A percentile compares a stretch with the other conserved stretches of the same genome.
phyloP scores from a whole-genome alignment of 495 filamentous ascomycete species.

The Darksidea phi region DNA sequence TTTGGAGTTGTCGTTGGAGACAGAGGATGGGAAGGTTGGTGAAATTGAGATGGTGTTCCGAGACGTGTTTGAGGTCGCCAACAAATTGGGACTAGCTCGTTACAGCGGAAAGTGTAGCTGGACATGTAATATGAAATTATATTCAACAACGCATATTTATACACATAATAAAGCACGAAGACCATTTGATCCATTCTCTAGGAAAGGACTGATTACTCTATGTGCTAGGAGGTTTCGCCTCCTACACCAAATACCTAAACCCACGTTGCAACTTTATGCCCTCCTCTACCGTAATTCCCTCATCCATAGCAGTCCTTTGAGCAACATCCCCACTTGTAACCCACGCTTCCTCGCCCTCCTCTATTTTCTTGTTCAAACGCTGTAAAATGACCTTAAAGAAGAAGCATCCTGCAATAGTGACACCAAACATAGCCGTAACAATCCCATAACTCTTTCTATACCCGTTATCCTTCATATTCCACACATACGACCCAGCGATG shows the following conservation, averaged over 20 bases:
- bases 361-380: slow-evolving; percentile 17
- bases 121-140: no score
- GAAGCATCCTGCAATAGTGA: slow-evolving; percentile 19
- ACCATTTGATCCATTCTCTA: no score
- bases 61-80: no score
- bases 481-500: slow-evolving; percentile 20
- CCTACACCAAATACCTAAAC: slow-evolving; percentile 25
- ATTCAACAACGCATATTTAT: no score
- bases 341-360: slow-evolving; percentile 24
- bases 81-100: no score
- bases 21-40: no score
- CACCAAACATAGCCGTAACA: slow-evolving; percentile 22
- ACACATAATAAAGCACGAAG: no score
- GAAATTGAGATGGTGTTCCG: no score
- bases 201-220: no score
- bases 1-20: no score
- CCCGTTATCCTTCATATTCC: slow-evolving; percentile 16
- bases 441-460: slow-evolving; percentile 25
- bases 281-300: slow-evolving; percentile 16
- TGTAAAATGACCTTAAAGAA: slow-evolving; percentile 9
- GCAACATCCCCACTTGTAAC: slow-evolving; percentile 1
- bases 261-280: slow-evolving; percentile 7
- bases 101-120: no score
- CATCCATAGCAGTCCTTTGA: slow-evolving; percentile 14
- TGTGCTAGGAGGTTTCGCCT: no score